Percentiles rank a stretch among this genome's conserved stretches.
phyloP scores from a whole-genome alignment of 2,329 filamentous ascomycete species.

The Calonectria multiphialidica region DNA sequence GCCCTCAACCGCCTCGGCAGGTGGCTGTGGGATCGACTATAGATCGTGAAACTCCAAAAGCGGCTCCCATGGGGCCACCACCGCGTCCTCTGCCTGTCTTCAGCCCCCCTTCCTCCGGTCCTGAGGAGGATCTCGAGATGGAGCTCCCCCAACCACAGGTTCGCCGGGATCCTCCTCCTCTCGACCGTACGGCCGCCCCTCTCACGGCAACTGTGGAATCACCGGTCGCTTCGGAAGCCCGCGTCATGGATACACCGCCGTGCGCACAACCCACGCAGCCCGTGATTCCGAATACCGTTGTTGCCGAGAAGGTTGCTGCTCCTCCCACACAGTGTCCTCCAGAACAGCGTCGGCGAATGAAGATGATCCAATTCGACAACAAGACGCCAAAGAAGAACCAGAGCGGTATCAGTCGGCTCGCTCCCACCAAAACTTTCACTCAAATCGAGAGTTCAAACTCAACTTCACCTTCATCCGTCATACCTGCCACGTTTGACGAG shows the following conservation, averaged over 20 bases:
- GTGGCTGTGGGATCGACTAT: slow-evolving; percentile 34
- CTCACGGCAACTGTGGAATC: slow-evolving; percentile 30
- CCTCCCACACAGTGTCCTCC: background rate
- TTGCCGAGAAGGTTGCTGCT: slow-evolving; percentile 2
- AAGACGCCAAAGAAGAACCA: slow-evolving; percentile 30
- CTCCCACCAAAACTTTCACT: slow-evolving; percentile 39
- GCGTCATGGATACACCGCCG: slow-evolving; percentile 44
- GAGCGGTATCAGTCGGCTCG: slow-evolving; percentile 34
- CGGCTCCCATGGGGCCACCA: slow-evolving; percentile 24
- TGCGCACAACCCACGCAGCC: slow-evolving; percentile 47
- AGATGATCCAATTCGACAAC: slow-evolving; percentile 40
- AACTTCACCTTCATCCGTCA: slow-evolving; percentile 45
- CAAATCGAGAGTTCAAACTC: slow-evolving; percentile 41
- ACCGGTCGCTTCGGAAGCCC: slow-evolving; percentile 24
- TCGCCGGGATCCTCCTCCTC: slow-evolving; percentile 21
- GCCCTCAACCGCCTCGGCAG: slow-evolving; percentile 13
- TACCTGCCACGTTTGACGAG: slow-evolving; percentile 43
- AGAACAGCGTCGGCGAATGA: slow-evolving; percentile 39
- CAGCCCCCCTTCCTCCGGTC: slow-evolving; percentile 30
- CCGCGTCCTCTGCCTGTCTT: slow-evolving; percentile 21
- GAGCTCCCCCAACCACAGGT: slow-evolving; percentile 47
- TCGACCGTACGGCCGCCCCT: slow-evolving; percentile 42
- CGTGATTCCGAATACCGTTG: slow-evolving; percentile 35
- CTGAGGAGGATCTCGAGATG: slow-evolving; percentile 54
- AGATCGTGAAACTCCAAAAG: slow-evolving; percentile 41